Percentiles rank a stretch among this genome's conserved stretches.
These are phyloP conservation scores for Erysimum pusillum DNA, from an alignment of 441 rosid genomes.

Conservation along the genomic window DNA sequence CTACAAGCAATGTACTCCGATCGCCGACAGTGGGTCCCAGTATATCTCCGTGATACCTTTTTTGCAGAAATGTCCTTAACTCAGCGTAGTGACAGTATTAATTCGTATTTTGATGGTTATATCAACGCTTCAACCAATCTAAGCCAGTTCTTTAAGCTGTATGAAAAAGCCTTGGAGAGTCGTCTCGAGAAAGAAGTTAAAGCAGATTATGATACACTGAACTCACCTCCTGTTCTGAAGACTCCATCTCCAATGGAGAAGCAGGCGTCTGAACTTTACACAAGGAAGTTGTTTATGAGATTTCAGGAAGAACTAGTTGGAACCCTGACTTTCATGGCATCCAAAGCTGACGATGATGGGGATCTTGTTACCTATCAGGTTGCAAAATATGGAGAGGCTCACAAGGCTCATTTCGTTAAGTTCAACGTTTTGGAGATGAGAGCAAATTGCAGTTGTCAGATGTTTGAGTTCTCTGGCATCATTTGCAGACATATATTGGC, in stretches of 20 bases:
- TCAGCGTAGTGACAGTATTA: slow-evolving; percentile 82
- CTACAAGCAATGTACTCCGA: slow-evolving; percentile 72
- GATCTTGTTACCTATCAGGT: slow-evolving; percentile 74
- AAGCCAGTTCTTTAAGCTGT: slow-evolving; percentile 80
- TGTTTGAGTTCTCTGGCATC: slow-evolving; percentile 95
- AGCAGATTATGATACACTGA: slow-evolving; percentile 90
- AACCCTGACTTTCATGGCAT: slow-evolving; percentile 86
- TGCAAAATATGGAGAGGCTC: slow-evolving; percentile 87
- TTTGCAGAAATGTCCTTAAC: slow-evolving; percentile 88
- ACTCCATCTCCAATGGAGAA: slow-evolving; percentile 99
- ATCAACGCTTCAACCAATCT: slow-evolving; percentile 82
- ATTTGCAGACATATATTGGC: slow-evolving; percentile 92
- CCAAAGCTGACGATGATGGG: slow-evolving; percentile 83
- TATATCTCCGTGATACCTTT: slow-evolving; percentile 80
- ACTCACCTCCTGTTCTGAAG: slow-evolving; percentile 72
- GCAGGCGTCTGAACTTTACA: slow-evolving; percentile 87
- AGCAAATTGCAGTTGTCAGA: slow-evolving; percentile 92
- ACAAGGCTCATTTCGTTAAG: slow-evolving; percentile 72
- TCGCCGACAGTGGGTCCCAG: slow-evolving; percentile 91
- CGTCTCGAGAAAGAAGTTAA: slow-evolving; percentile 87
- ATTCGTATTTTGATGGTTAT: slow-evolving; percentile 89
- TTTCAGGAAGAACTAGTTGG: slow-evolving; percentile 97
- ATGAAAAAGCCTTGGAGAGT: slow-evolving; percentile 86
- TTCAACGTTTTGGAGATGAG: slow-evolving; percentile 84
- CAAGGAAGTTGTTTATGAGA: slow-evolving; percentile 75